A percentile compares a stretch with the other conserved stretches of the same genome.
Conservation (phyloP, 2,329 filamentous ascomycete species). For the Diaporthe capsici region DNA sequence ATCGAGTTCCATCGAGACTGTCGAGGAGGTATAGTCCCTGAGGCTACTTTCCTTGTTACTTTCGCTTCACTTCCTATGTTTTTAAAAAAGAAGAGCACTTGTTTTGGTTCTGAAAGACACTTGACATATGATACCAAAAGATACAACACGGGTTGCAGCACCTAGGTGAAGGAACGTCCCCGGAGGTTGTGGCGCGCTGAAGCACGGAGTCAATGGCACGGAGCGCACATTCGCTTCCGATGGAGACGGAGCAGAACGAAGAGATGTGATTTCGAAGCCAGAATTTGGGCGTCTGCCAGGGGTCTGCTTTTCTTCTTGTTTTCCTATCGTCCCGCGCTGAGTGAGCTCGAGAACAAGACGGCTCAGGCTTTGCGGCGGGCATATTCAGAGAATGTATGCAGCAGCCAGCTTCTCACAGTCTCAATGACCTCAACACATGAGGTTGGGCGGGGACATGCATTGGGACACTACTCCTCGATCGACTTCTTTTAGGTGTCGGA, state of each 20-base stretch:
- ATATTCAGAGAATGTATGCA: background rate
- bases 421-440: background rate
- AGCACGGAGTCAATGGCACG: conserved; percentile 12
- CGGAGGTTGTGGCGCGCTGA: conserved; percentile 1
- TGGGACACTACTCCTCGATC: background rate
- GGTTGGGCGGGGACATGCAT: background rate
- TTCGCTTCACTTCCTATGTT: background rate
- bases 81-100: background rate
- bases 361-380: background rate
- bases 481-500: background rate
- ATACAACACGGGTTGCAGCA: background rate
- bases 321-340: background rate
- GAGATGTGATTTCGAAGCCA: background rate
- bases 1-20: conserved; percentile 43
- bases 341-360: background rate
- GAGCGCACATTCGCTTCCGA: background rate
- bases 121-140: conserved; percentile 28
- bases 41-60: background rate
- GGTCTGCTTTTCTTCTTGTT: background rate
- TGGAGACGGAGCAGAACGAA: background rate
- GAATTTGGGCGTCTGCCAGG: background rate
- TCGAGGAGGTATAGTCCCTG: conserved; percentile 42
- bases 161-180: background rate
- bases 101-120: background rate
- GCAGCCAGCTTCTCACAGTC: background rate